These are phyloP conservation scores for Coemansia sp. DNA, from an alignment of 192 early-diverging fungal species.

Conservation along the genomic window DNA sequence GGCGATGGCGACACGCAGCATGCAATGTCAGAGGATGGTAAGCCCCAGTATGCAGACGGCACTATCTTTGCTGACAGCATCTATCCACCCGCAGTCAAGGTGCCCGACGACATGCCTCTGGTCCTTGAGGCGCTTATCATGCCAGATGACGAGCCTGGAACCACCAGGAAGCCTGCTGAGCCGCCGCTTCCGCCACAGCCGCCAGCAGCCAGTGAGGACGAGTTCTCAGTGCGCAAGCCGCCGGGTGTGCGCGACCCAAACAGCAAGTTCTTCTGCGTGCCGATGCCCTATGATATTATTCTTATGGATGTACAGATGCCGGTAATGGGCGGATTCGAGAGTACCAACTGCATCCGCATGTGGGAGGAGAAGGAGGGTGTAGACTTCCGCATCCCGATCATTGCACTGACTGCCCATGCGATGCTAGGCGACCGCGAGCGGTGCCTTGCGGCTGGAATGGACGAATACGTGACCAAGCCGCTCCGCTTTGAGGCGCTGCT, in stretches of 20 bases:
- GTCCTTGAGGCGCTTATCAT: constrained; percentile 34
- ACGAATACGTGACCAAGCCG: constrained; percentile 73
- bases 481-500: constrained; percentile 51
- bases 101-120: constrained; percentile 36
- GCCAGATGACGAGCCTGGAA: neutral
- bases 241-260: constrained; percentile 57
- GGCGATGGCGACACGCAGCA: neutral
- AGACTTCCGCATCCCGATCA: constrained; percentile 70
- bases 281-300: constrained; percentile 62
- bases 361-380: constrained; percentile 62
- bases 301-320: constrained; percentile 93
- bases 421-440: constrained; percentile 89
- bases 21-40: neutral
- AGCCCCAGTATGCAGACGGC: constrained; percentile 35
- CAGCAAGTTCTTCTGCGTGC: constrained; percentile 49
- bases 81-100: constrained; percentile 49
- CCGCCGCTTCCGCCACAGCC: constrained; percentile 7
- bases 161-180: constrained; percentile 1
- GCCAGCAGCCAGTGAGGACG: constrained; percentile 7
- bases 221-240: constrained; percentile 33
- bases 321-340: constrained; percentile 87
- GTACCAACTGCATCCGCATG: constrained; percentile 74
- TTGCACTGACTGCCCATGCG: constrained; percentile 86
- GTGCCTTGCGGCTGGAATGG: constrained; percentile 82
- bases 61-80: constrained; percentile 49